phyloP scores from a whole-genome alignment of 2,329 filamentous ascomycete species.

The Corynespora cassiicola region DNA sequence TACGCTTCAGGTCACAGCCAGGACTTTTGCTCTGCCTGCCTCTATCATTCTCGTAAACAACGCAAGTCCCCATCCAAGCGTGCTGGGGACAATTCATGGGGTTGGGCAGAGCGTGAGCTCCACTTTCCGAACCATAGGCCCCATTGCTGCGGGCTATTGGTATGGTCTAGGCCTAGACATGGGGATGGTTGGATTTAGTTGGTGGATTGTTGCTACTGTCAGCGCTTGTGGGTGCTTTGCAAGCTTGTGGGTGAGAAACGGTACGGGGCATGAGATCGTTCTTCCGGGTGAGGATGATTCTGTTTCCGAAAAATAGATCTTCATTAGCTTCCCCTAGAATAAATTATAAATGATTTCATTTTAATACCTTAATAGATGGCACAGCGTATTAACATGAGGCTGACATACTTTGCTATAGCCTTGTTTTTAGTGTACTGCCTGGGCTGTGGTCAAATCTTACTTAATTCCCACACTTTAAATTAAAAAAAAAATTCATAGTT shows the following conservation, averaged over 20 bases:
- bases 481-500: too few relatives aligned
- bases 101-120: constrained; percentile 63
- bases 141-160: constrained; percentile 61
- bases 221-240: background rate
- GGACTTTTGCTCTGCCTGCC: constrained; percentile 71
- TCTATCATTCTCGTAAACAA: constrained; percentile 66
- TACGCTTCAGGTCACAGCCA: constrained; percentile 72
- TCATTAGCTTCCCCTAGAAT: too few relatives aligned
- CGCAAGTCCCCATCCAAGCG: constrained; percentile 60
- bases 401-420: too few relatives aligned
- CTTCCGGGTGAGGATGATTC: too few relatives aligned
- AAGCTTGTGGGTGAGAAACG: background rate
- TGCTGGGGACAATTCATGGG: constrained; percentile 66
- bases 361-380: too few relatives aligned
- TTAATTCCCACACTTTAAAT: too few relatives aligned
- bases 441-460: too few relatives aligned
- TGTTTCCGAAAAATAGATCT: too few relatives aligned
- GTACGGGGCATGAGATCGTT: too few relatives aligned
- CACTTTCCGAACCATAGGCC: constrained; percentile 62
- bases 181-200: constrained; percentile 63
- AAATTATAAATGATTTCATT: too few relatives aligned
- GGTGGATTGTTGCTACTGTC: constrained; percentile 66
- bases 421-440: too few relatives aligned
- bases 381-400: too few relatives aligned
- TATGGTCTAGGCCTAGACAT: constrained; percentile 60